These are phyloP conservation scores for Penicillium ochrochloron DNA, from an alignment of 495 filamentous ascomycete species.

Conservation along the genomic window DNA sequence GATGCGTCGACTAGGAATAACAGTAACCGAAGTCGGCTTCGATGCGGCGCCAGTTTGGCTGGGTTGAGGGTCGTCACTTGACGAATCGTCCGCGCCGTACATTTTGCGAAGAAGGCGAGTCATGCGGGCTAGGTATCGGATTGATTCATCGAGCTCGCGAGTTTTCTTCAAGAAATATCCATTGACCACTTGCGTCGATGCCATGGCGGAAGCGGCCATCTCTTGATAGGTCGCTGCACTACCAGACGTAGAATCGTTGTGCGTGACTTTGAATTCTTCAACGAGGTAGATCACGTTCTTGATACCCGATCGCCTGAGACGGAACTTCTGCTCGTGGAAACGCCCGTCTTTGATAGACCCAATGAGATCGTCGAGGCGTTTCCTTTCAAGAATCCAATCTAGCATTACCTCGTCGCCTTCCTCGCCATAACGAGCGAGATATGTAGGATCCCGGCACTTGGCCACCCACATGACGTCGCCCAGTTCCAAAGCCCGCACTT, in stretches of 20 bases:
- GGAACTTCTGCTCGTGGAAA: conserved; percentile 87
- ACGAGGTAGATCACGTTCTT: conserved; percentile 82
- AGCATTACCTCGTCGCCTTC: conserved; percentile 78
- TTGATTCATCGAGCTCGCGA: conserved; percentile 76
- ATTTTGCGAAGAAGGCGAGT: conserved; percentile 68
- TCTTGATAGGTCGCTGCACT: conserved; percentile 61
- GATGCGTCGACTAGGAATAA: conserved; percentile 70
- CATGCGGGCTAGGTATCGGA: conserved; percentile 77
- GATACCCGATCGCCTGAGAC: conserved; percentile 70
- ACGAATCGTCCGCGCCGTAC: conserved; percentile 58
- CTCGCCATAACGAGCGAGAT: conserved; percentile 58
- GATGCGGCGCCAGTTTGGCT: conserved; percentile 8
- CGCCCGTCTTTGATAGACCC: conserved; percentile 81
- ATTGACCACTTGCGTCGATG: conserved; percentile 80
- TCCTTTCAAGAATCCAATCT: conserved; percentile 83
- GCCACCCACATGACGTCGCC: conserved; percentile 86
- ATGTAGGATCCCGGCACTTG: conserved; percentile 62
- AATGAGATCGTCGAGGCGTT: conserved; percentile 80
- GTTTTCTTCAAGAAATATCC: conserved; percentile 84
- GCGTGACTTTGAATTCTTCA: conserved; percentile 68
- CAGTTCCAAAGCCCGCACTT: conserved; percentile 70
- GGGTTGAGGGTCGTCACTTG: conserved; percentile 14
- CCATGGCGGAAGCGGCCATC: conserved; percentile 72
- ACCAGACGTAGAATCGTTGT: conserved; percentile 34
- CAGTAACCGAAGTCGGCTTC: conserved; percentile 23